These are phyloP conservation scores for Phialemoniopsis sp. DNA, from an alignment of 2,329 filamentous ascomycete genomes.

Conservation along the genomic window DNA sequence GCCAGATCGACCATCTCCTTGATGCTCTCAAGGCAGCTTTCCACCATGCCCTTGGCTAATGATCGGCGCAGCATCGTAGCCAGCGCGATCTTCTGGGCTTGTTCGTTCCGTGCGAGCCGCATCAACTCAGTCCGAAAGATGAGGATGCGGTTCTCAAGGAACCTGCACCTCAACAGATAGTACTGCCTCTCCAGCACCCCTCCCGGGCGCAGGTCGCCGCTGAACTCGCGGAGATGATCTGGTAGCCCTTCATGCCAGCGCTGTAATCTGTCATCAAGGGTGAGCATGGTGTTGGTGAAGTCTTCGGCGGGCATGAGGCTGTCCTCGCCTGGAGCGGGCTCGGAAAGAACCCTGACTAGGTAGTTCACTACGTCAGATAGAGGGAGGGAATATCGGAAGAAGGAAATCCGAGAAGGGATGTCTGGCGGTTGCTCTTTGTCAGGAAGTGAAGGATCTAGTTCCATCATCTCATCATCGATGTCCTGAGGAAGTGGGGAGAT, in stretches of 20 bases:
- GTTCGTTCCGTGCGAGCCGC: neutral
- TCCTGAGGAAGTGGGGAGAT: neutral
- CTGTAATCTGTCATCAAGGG: neutral
- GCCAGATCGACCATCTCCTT: neutral
- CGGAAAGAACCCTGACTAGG: neutral
- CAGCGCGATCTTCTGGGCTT: neutral
- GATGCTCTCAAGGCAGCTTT: neutral
- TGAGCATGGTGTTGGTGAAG: neutral
- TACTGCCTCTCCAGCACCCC: neutral
- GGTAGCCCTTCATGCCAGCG: neutral
- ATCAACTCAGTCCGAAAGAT: neutral
- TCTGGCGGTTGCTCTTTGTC: neutral
- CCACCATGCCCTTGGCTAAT: neutral
- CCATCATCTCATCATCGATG: conserved; percentile 1
- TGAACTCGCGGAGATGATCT: neutral
- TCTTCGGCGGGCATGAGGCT: neutral
- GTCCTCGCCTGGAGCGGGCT: too few species aligned
- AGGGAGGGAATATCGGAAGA: neutral
- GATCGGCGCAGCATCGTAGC: neutral
- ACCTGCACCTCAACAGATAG: neutral
- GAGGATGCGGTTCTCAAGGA: neutral
- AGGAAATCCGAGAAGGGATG: neutral
- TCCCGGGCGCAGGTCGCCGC: neutral
- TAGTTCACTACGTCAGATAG: neutral
- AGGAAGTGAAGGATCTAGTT: neutral